Conservation (phyloP, 495 filamentous ascomycete genomes). For the Letharia columbiana region DNA sequence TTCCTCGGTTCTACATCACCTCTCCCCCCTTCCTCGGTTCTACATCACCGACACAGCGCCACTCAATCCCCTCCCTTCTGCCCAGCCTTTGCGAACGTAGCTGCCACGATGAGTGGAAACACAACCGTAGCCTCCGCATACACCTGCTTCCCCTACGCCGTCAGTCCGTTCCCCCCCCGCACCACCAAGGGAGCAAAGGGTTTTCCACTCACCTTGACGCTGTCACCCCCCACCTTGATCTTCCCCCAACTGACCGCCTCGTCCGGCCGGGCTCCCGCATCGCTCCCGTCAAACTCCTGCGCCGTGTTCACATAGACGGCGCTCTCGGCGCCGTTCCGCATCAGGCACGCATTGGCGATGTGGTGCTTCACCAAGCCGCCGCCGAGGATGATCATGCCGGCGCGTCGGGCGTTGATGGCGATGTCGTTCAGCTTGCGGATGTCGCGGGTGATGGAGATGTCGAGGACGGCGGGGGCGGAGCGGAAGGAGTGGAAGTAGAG, state of each 20-base stretch:
- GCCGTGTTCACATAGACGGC: constrained; percentile 96
- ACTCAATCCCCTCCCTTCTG: background rate
- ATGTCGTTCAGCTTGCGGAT: constrained; percentile 90
- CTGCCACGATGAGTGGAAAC: constrained; percentile 91
- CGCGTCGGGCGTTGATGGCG: constrained; percentile 69
- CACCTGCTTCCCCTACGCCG: constrained; percentile 41
- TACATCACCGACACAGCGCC: background rate
- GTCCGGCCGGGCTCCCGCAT: constrained; percentile 90
- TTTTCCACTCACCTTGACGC: constrained; percentile 61
- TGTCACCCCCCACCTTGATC: constrained; percentile 77
- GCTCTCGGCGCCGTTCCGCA: constrained; percentile 93
- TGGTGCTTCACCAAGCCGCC: constrained; percentile 94
- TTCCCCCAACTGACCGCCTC: constrained; percentile 98
- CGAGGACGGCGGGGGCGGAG: constrained; percentile 64
- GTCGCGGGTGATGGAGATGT: constrained; percentile 83
- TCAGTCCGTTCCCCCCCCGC: no score
- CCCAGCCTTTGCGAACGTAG: constrained; percentile 64
- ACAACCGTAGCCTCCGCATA: constrained; percentile 87
- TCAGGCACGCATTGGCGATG: constrained; percentile 92
- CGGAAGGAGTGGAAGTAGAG: constrained; percentile 94
- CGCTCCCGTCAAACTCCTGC: constrained; percentile 93
- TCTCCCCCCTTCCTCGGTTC: no score
- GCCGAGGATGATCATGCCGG: constrained; percentile 90
- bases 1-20: no score
- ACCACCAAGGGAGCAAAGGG: no score